Percentiles rank a stretch among this genome's conserved stretches.
phyloP scores from a whole-genome alignment of 1,139 yeast species.

The Pichia sp. region DNA sequence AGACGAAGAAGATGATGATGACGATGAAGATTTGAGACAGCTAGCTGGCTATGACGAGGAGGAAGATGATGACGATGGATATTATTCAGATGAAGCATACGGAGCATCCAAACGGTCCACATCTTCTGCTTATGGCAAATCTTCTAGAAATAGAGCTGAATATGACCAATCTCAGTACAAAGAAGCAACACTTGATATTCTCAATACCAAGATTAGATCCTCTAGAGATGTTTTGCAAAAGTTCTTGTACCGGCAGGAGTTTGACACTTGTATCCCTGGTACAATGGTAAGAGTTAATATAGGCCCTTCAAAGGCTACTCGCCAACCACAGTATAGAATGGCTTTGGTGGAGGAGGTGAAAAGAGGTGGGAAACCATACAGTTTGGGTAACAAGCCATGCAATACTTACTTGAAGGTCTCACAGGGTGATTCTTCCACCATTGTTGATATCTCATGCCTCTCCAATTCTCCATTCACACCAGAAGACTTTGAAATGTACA shows the following conservation, averaged over 20 bases:
- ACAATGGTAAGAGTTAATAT: slow-evolving; percentile 79
- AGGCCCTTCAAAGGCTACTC: slow-evolving; percentile 58
- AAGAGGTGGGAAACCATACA: slow-evolving; percentile 46
- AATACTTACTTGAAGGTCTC: slow-evolving; percentile 59
- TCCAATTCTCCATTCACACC: slow-evolving; percentile 66
- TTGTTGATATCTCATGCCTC: slow-evolving; percentile 68
- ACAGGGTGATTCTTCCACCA: slow-evolving; percentile 65
- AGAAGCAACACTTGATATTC: slow-evolving; percentile 45
- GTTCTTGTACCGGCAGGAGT: slow-evolving; percentile 76
- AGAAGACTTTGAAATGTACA: slow-evolving; percentile 70
- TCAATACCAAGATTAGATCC: slow-evolving; percentile 56
- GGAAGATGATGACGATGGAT: slow-evolving; percentile 20
- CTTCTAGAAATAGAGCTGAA: slow-evolving; percentile 7
- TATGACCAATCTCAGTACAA: slow-evolving; percentile 23
- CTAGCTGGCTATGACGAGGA: slow-evolving; percentile 24
- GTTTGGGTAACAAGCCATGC: slow-evolving; percentile 43
- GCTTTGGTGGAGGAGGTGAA: slow-evolving; percentile 64
- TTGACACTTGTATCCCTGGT: slow-evolving; percentile 60
- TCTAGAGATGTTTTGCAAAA: slow-evolving; percentile 73
- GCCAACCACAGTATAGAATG: slow-evolving; percentile 69
- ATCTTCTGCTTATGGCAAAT: slow-evolving; percentile 25
- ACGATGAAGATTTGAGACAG: slow-evolving; percentile 24
- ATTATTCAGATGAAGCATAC: slow-evolving; percentile 27
- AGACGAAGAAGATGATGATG: slow-evolving; percentile 32
- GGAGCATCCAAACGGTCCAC: slow-evolving; percentile 25